Conservation (phyloP, 495 filamentous ascomycete species). For the Astrothelium subdiscretum region DNA sequence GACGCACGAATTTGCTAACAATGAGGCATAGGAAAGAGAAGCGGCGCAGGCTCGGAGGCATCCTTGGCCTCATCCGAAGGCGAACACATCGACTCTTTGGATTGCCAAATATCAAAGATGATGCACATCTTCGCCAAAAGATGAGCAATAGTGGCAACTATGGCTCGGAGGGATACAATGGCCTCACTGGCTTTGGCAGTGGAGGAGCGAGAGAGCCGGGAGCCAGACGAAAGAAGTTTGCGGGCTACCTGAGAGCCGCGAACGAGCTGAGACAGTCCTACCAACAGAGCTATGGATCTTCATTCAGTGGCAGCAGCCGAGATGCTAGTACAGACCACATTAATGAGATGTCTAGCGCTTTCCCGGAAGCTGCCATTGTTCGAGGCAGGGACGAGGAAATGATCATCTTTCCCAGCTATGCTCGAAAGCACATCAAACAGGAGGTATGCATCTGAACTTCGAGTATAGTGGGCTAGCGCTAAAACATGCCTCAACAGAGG, state of each 20-base stretch:
- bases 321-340: conserved; percentile 39
- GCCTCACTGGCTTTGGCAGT: background rate
- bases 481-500: conserved; percentile 18
- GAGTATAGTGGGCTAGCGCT: background rate
- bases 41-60: conserved; percentile 9
- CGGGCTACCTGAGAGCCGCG: conserved; percentile 75
- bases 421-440: conserved; percentile 51
- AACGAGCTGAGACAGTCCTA: conserved; percentile 88
- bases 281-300: conserved; percentile 31
- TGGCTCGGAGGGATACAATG: conserved; percentile 7
- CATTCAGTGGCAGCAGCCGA: conserved; percentile 38
- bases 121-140: conserved; percentile 20
- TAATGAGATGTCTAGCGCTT: conserved; percentile 45
- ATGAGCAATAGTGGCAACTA: conserved; percentile 27
- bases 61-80: conserved; percentile 19
- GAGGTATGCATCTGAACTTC: conserved; percentile 13
- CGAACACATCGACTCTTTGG: conserved; percentile 12
- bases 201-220: conserved; percentile 43
- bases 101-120: conserved; percentile 21
- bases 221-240: conserved; percentile 63
- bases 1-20: background rate
- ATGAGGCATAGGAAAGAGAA: conserved; percentile 1
- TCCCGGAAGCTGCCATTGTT: conserved; percentile 69
- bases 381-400: conserved; percentile 79
- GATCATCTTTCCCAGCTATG: conserved; percentile 88